phyloP scores from a whole-genome alignment of 768 basidiomycete genomes.

The Lentinula sp. region DNA sequence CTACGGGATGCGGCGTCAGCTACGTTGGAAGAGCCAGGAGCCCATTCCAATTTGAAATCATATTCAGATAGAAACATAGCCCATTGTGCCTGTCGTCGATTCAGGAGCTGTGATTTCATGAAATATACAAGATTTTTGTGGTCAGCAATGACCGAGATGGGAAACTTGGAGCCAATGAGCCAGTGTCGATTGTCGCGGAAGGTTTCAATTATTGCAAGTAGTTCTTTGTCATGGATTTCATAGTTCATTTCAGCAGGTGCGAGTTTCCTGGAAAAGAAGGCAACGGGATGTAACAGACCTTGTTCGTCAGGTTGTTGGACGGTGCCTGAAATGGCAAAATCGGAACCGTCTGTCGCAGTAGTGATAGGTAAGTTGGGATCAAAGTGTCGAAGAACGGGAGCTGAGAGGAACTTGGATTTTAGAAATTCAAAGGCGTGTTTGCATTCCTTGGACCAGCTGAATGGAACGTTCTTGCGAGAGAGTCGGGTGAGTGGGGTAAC shows the following conservation, averaged over 20 bases:
- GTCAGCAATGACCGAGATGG: constrained; percentile 20
- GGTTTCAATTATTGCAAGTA: constrained; percentile 30
- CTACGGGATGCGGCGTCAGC: constrained; percentile 23
- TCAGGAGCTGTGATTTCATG: constrained; percentile 29
- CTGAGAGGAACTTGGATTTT: too few relatives aligned
- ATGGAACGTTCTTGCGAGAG: constrained; percentile 18
- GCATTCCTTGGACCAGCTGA: constrained; percentile 15
- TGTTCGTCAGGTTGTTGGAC: constrained; percentile 10
- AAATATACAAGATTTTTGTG: constrained; percentile 43
- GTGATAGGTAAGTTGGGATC: too few relatives aligned
- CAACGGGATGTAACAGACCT: constrained; percentile 20
- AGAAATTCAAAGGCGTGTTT: too few relatives aligned
- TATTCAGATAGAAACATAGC: constrained; percentile 33
- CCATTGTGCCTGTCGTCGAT: constrained; percentile 41
- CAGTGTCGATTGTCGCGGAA: constrained; percentile 27
- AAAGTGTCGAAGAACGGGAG: too few relatives aligned
- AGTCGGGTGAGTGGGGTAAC: not conserved
- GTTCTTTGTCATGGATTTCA: constrained; percentile 28
- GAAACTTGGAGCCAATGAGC: constrained; percentile 20
- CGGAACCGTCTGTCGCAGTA: constrained; percentile 13
- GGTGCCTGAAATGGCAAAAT: constrained; percentile 12
- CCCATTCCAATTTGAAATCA: constrained; percentile 25
- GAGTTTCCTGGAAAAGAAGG: constrained; percentile 20
- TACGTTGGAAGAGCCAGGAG: constrained; percentile 20
- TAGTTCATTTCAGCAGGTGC: not conserved